phyloP scores from a whole-genome alignment of 2,329 filamentous ascomycete species.

The Alternaria solani region DNA sequence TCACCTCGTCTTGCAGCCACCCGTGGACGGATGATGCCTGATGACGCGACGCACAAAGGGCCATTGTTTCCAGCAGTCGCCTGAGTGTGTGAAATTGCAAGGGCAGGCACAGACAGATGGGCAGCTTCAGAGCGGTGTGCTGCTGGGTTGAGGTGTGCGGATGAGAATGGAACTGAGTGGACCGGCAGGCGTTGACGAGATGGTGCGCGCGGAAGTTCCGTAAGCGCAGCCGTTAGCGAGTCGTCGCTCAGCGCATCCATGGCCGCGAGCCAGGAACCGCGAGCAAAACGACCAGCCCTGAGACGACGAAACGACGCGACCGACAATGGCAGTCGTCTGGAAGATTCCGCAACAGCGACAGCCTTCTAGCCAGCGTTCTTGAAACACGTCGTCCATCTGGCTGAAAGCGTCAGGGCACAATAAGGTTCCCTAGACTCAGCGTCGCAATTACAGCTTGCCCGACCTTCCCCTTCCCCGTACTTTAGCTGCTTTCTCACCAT shows the following conservation, averaged over 20 bases:
- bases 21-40: constrained; percentile 25
- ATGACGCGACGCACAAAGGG: constrained; percentile 35
- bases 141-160: constrained; percentile 25
- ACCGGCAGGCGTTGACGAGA: constrained; percentile 15
- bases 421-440: background rate
- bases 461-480: background rate
- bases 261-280: background rate
- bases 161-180: constrained; percentile 21
- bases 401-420: background rate
- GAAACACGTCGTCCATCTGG: background rate
- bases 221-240: constrained; percentile 24
- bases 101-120: constrained; percentile 25
- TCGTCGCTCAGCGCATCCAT: constrained; percentile 8
- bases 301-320: background rate
- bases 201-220: constrained; percentile 14
- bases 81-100: constrained; percentile 18
- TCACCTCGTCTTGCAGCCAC: constrained; percentile 21
- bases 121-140: constrained; percentile 26
- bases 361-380: background rate
- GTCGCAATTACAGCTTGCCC: constrained; percentile 5
- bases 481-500: background rate
- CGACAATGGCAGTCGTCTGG: background rate
- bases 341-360: background rate
- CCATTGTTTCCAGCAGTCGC: constrained; percentile 15
- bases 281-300: background rate